Conservation (phyloP, 176 grass and related monocot species). For the Triticum dicoccoides region DNA sequence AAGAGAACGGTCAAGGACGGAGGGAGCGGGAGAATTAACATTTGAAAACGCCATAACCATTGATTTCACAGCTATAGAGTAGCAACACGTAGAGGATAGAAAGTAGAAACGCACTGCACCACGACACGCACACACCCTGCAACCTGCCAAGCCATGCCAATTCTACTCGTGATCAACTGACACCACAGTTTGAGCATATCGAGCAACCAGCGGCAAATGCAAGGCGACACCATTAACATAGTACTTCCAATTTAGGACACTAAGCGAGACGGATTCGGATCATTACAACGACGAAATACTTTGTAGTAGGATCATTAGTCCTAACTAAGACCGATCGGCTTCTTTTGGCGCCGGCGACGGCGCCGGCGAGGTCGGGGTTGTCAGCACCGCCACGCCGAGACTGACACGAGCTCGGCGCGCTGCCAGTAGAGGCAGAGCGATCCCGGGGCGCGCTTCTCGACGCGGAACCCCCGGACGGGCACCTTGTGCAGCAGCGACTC, state of each 20-base stretch:
- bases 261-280: constrained; percentile 22
- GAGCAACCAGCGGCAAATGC: constrained; percentile 28
- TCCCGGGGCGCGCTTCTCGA: constrained; percentile 68
- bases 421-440: constrained; percentile 88
- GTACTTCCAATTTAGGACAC: constrained; percentile 32
- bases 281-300: constrained; percentile 25
- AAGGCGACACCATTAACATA: constrained; percentile 32
- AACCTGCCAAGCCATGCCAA: constrained; percentile 14
- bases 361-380: neutral
- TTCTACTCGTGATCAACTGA: constrained; percentile 11
- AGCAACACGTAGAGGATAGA: constrained; percentile 21
- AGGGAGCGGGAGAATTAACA: neutral
- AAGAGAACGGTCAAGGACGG: neutral
- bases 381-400: constrained; percentile 90
- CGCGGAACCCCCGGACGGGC: constrained; percentile 70
- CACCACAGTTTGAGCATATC: constrained; percentile 19
- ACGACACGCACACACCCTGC: constrained; percentile 4
- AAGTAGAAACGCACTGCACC: constrained; percentile 30
- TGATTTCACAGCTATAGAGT: constrained; percentile 33
- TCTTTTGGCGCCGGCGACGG: neutral
- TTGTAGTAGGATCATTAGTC: constrained; percentile 60
- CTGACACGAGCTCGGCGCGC: constrained; percentile 65
- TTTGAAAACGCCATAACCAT: constrained; percentile 33
- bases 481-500: constrained; percentile 74
- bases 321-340: constrained; percentile 46